Base-by-base conservation (phyloP, 208 protist genomes). In the Angomonas ambiguus region DNA sequence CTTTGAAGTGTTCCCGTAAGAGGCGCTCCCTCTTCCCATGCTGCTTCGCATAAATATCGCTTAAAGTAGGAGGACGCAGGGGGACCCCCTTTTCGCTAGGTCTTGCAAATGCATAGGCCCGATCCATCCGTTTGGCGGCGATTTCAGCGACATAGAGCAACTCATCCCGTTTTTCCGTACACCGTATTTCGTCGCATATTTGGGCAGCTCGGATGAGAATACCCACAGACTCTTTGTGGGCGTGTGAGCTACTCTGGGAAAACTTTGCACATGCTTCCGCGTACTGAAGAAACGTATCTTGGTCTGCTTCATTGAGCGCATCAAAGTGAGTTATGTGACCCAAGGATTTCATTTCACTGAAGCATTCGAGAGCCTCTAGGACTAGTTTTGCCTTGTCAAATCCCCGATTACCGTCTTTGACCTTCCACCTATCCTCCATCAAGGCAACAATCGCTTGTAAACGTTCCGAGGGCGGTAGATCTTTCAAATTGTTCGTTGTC, bases 141-240 rank as follows among this genome's bases (percentile, higher is more conserved):
- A 70, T 64, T 60, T 96, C 87, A 1, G 87, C 79, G 35, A 96
- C 76, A 61, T 87, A 81, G 48, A 88, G 71, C 77, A 96, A 72
- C 67, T 96, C 90, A 58, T 93, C 87, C 10, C 90, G 74, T 68
- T 96, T 96, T 27, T 84, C 79, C 10, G 51, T 56, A 61, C 90
- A 96, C 2, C 85, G 81, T 77, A 96, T 93, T 22, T 96, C 90
- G 53, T 96, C 90, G 71, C 90, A 96, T 51, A 96, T 92, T 48
- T 88, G 79, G 25, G 87, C 80, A 0, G 76, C 83, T 13, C 90
- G 87, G 18, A 96, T 42, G 49, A 96, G 74, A 30, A 93, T 74
- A 2, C 80, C 85, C 10, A 91, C 90, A 13, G 90, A 80, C 20
- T 91, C 79, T 0, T 87, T 84, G 74, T 96, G 90, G 13, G 90